Percentiles rank a stretch among this genome's conserved stretches.
phyloP scores from a whole-genome alignment of 257 asterid genomes.

The Solanum phureja region DNA sequence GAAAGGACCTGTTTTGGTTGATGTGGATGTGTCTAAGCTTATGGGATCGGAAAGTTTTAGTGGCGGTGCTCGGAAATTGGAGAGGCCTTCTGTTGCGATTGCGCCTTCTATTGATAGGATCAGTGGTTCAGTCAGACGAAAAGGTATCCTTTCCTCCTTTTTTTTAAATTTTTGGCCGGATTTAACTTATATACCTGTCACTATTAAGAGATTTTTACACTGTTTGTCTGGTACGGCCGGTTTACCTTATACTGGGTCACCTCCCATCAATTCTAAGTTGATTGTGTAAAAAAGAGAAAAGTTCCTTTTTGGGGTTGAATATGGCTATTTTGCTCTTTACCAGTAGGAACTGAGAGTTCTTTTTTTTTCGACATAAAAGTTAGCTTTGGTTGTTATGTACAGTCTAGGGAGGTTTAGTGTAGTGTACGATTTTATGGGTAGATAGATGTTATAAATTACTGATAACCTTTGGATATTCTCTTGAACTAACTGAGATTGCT shows the following conservation, averaged over 20 bases:
- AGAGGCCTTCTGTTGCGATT: constrained; percentile 13
- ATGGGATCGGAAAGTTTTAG: constrained; percentile 70
- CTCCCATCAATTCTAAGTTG: not conserved
- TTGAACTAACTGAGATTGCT: not conserved
- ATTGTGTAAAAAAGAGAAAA: not conserved
- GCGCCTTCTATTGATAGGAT: constrained; percentile 6
- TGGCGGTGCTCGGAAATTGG: constrained; percentile 26
- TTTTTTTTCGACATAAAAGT: not conserved
- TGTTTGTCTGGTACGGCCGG: too few species aligned
- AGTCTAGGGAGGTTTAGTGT: not conserved
- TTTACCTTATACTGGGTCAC: not conserved
- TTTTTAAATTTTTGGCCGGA: too few species aligned
- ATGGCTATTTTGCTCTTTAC: not conserved
- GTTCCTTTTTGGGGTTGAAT: not conserved
- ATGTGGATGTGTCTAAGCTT: constrained; percentile 16
- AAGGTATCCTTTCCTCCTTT: not conserved
- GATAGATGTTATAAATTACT: not conserved
- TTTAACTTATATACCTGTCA: not conserved
- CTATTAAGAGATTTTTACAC: not conserved
- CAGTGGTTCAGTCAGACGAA: constrained; percentile 6
- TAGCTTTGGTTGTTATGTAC: not conserved
- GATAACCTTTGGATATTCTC: not conserved
- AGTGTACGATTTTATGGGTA: not conserved
- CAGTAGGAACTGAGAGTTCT: not conserved
- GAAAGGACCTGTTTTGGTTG: constrained; percentile 22